phyloP scores from a whole-genome alignment of 148 eudicot species.

The Spergularia bocconei region DNA sequence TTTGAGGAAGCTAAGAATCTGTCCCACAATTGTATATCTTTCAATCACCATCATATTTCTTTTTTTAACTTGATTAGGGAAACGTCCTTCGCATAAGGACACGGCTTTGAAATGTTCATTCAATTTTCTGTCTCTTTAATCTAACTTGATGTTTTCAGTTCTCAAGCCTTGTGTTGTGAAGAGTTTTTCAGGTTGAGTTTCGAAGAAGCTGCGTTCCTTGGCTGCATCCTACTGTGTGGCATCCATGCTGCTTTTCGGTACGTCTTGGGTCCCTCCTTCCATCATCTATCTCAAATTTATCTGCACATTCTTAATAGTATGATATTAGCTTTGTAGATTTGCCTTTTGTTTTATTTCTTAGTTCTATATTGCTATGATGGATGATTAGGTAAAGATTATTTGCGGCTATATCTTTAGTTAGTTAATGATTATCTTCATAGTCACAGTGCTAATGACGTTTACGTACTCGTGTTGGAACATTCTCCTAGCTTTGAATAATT shows the following conservation, averaged over 20 bases:
- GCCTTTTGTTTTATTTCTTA: slow-evolving; percentile 18
- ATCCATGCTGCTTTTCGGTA: slow-evolving; percentile 16
- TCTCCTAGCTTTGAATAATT: too few species aligned
- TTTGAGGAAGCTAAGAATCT: slow-evolving; percentile 1
- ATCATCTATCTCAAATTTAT: slow-evolving; percentile 5
- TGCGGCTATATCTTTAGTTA: not conserved
- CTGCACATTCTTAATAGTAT: slow-evolving; percentile 4
- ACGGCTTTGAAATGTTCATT: not conserved
- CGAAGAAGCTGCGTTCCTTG: slow-evolving; percentile 26
- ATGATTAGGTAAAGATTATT: slow-evolving; percentile 10
- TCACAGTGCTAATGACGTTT: not conserved
- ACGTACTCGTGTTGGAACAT: too few species aligned
- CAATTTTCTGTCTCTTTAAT: not conserved
- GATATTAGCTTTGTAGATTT: not conserved
- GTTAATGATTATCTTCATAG: slow-evolving; percentile 10
- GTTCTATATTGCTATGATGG: not conserved
- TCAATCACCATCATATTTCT: slow-evolving; percentile 14
- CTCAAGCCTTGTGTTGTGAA: not conserved
- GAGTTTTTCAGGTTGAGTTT: slow-evolving; percentile 4
- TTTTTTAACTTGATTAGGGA: not conserved
- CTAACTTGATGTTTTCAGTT: not conserved
- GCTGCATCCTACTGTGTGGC: slow-evolving; percentile 22
- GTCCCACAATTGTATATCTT: slow-evolving; percentile 4
- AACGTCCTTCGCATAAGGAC: not conserved
- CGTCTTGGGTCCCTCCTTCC: slow-evolving; percentile 19